These are phyloP conservation scores for Aspergillus ruber DNA, from an alignment of 2,329 filamentous ascomycete genomes.

Conservation along the genomic window DNA sequence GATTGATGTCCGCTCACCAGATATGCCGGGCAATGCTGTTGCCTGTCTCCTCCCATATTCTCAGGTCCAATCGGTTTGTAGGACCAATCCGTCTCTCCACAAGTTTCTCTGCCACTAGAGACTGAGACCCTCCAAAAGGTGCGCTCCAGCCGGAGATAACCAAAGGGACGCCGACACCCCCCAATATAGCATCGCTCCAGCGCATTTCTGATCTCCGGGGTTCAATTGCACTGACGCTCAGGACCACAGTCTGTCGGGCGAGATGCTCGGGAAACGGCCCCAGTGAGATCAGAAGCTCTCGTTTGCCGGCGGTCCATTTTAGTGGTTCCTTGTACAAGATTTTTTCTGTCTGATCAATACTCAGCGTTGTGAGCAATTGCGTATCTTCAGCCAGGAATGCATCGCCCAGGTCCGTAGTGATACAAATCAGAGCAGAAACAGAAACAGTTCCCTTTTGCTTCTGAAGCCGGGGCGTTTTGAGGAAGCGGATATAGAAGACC, in stretches of 20 bases:
- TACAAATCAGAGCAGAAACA: conserved; percentile 52
- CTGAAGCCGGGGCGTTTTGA: conserved; percentile 53
- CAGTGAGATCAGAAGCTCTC: conserved; percentile 26
- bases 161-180: conserved; percentile 28
- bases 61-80: conserved; percentile 33
- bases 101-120: conserved; percentile 42
- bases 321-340: conserved; percentile 17
- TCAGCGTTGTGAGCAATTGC: conserved; percentile 23
- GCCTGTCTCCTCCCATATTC: conserved; percentile 63
- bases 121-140: conserved; percentile 35
- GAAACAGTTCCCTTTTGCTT: conserved; percentile 38
- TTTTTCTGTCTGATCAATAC: conserved; percentile 10
- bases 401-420: conserved; percentile 65
- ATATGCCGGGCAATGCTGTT: conserved; percentile 67
- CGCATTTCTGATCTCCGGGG: conserved; percentile 3
- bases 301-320: conserved; percentile 29
- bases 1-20: conserved; percentile 45
- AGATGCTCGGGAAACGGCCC: conserved; percentile 23
- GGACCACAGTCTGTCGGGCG: conserved; percentile 19
- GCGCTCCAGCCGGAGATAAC: conserved; percentile 55
- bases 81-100: conserved; percentile 51
- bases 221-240: conserved; percentile 18
- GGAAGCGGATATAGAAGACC: conserved; percentile 60
- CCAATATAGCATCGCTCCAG: conserved; percentile 15
- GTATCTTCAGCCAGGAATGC: conserved; percentile 48